Conservation (phyloP, 176 grass and related monocot genomes). For the Oryza punctata region DNA sequence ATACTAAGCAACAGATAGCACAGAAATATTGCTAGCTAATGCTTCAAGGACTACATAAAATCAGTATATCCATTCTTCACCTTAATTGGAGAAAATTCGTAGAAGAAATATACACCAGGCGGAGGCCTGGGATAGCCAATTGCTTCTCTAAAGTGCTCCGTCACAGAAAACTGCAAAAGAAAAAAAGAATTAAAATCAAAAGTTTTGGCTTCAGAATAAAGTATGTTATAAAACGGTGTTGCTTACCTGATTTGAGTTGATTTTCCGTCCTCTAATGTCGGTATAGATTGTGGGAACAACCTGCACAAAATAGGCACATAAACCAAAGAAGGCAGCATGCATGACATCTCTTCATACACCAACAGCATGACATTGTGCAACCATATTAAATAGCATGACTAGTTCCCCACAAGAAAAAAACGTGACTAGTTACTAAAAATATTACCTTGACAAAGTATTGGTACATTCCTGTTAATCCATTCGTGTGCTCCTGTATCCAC, state of each 20-base stretch:
- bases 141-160: constrained; percentile 95
- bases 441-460: constrained; percentile 98
- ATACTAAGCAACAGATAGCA: neutral
- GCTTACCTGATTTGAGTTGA: constrained; percentile 94
- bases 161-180: constrained; percentile 93
- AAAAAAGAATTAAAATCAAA: constrained; percentile 42
- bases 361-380: constrained; percentile 6
- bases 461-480: constrained; percentile 84
- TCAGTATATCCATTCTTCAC: constrained; percentile 37
- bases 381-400: constrained; percentile 3
- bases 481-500: constrained; percentile 74
- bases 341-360: neutral
- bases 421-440: constrained; percentile 12
- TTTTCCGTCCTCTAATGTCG: constrained; percentile 91
- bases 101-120: constrained; percentile 91
- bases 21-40: neutral
- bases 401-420: neutral
- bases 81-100: constrained; percentile 99
- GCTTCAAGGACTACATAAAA: constrained; percentile 10
- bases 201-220: constrained; percentile 37
- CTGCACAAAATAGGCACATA: constrained; percentile 40
- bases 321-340: neutral
- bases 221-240: constrained; percentile 3
- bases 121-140: constrained; percentile 86
- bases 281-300: constrained; percentile 99